These are phyloP conservation scores for Ceratocystis lukuohia DNA, from an alignment of 2,329 filamentous ascomycete species.

Conservation along the genomic window DNA sequence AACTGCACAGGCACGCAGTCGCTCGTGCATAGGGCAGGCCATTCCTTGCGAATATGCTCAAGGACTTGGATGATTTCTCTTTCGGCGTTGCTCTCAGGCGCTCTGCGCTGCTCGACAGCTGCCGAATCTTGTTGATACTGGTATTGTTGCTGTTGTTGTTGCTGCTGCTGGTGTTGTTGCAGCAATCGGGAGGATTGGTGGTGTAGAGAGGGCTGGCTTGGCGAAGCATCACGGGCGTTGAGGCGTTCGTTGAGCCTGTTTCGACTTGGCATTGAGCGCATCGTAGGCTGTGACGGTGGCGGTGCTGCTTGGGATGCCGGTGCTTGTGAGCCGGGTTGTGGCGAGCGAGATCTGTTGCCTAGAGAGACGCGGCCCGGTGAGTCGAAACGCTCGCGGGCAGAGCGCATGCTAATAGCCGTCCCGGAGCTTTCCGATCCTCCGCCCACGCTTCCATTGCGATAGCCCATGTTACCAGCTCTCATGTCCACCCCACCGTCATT, in stretches of 20 bases:
- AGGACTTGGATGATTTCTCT: conserved; percentile 52
- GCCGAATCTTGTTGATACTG: conserved; percentile 19
- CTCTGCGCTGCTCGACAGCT: conserved; percentile 8
- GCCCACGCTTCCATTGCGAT: conserved; percentile 16
- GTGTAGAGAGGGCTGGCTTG: conserved; percentile 5
- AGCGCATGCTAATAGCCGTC: conserved; percentile 15
- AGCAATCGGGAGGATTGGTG: conserved; percentile 12
- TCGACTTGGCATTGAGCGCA: conserved; percentile 27
- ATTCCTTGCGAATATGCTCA: conserved; percentile 73
- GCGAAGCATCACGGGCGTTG: conserved; percentile 11
- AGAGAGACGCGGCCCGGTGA: conserved; percentile 12
- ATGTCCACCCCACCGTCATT: conserved; percentile 12
- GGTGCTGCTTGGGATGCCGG: neutral
- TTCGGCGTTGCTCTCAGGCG: conserved; percentile 37
- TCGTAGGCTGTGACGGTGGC: conserved; percentile 10
- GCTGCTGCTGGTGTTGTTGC: conserved; percentile 21
- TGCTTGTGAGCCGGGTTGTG: conserved; percentile 12
- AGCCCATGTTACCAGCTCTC: conserved; percentile 7
- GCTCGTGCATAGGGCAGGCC: conserved; percentile 80
- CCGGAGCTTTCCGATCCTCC: conserved; percentile 15
- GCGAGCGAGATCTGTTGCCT: conserved; percentile 15
- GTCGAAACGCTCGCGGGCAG: conserved; percentile 16
- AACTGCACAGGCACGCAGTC: conserved; percentile 89
- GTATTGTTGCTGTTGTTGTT: neutral
- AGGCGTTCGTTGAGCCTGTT: conserved; percentile 22